A percentile compares a stretch with the other conserved stretches of the same genome.
These are phyloP conservation scores for Colletotrichum costaricense DNA, from an alignment of 2,329 filamentous ascomycete genomes.

Conservation along the genomic window DNA sequence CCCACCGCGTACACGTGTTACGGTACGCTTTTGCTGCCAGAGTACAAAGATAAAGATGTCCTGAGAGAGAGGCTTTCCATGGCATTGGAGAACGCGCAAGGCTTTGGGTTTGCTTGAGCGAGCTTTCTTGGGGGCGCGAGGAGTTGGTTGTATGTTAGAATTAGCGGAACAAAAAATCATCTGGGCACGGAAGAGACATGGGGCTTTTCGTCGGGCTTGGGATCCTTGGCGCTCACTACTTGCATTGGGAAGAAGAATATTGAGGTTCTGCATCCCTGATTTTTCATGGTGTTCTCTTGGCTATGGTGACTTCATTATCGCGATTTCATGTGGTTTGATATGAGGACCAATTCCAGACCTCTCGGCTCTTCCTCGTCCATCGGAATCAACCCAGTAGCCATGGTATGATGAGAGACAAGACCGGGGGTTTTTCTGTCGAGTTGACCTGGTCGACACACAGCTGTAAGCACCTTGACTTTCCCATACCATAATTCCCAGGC, in stretches of 20 bases:
- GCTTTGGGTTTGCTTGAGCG: conserved; percentile 82
- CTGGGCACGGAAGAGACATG: neutral
- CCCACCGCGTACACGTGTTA: conserved; percentile 96
- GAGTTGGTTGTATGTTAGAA: conserved; percentile 12
- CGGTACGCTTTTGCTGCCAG: conserved; percentile 85
- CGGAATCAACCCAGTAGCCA: too few relatives aligned
- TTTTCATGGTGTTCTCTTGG: neutral
- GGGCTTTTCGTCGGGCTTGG: neutral
- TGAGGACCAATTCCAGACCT: neutral
- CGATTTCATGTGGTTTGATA: neutral
- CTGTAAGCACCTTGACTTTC: too few relatives aligned
- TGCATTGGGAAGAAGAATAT: neutral
- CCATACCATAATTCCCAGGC: too few relatives aligned
- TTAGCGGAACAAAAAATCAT: neutral
- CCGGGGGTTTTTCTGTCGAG: too few relatives aligned
- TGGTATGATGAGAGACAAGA: too few relatives aligned
- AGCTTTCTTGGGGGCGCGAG: neutral
- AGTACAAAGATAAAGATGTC: conserved; percentile 79
- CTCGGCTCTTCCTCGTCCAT: too few relatives aligned
- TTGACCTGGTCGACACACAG: too few relatives aligned
- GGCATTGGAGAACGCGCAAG: conserved; percentile 88
- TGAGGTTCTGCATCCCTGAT: neutral
- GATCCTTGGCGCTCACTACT: neutral
- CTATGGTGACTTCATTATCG: neutral
- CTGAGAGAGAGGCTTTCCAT: conserved; percentile 81